phyloP scores from a whole-genome alignment of 768 basidiomycete species.

The Pleurotus eryngii region DNA sequence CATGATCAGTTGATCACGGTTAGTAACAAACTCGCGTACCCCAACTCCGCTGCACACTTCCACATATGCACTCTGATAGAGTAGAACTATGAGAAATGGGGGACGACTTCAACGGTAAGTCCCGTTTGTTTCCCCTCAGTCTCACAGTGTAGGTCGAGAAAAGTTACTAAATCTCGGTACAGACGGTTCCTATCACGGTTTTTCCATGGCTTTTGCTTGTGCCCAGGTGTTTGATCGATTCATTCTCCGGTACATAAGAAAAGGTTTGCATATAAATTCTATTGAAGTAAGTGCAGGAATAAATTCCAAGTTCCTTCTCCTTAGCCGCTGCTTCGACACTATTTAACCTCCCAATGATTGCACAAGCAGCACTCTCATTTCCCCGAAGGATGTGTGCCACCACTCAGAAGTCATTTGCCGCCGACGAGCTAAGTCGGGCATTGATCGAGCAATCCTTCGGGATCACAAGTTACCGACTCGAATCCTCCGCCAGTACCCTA shows the following conservation, averaged over 20 bases:
- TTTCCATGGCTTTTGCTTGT: conserved; percentile 9
- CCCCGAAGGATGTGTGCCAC: conserved; percentile 12
- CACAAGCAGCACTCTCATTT: neutral
- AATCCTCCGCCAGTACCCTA: conserved; percentile 30
- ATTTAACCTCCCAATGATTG: conserved; percentile 6
- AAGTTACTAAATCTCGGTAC: conserved; percentile 5
- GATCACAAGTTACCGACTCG: conserved; percentile 43
- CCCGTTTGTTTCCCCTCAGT: conserved; percentile 2
- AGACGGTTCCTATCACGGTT: conserved; percentile 9
- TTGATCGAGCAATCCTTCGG: conserved; percentile 60
- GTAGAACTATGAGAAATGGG: conserved; percentile 9
- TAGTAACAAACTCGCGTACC: conserved; percentile 3
- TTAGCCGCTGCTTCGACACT: neutral
- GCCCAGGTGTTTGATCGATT: conserved; percentile 4
- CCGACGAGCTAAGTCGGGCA: conserved; percentile 49
- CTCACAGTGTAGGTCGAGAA: conserved; percentile 4
- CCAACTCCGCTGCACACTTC: conserved; percentile 6
- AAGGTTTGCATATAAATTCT: conserved; percentile 3
- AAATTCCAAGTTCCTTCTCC: conserved; percentile 5
- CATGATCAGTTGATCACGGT: conserved; percentile 3
- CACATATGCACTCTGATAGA: conserved; percentile 3
- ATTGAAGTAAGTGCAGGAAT: conserved; percentile 1
- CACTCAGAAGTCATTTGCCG: conserved; percentile 30
- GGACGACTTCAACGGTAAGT: conserved; percentile 8
- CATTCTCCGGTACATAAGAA: conserved; percentile 7